Base-by-base conservation (phyloP, 2,329 filamentous ascomycete genomes). In the Phyllosticta ampelicida region DNA sequence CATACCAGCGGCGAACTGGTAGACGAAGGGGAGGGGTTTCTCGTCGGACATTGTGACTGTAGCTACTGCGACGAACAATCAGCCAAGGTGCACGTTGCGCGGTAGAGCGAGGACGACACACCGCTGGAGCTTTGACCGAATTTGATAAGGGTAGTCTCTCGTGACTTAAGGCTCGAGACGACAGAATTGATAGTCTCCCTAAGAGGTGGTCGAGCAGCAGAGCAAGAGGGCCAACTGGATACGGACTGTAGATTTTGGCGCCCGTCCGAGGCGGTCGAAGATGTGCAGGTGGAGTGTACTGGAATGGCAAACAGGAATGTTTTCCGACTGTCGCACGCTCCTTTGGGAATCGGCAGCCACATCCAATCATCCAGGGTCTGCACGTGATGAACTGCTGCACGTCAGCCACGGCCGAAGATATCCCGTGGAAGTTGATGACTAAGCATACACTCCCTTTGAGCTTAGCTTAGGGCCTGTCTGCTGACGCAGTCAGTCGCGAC, bases 1-100 rank as follows among this genome's bases (percentile, higher is more conserved):
- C 83, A 70, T 71, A 85, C 91, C 91, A 70, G 92, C 91, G 73
- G 86, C 87, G 80, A 97, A 96, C 78, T 96, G 91, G 84, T 96
- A 96, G 66, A 84, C 75, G 76, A 96, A 96, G 60, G 90, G 90
- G 66, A 96, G 84, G 60, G 91, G 89, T 77, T 90, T 87, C 64
- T 85, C 74, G 64, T 74, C 67, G 61, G 77, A 71, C 77, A 79
- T 79, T 36, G 54, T 44, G 36, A 44, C 16, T 44, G n/a, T n/a
- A 16, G n/a, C 13, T n/a, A 44, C 36, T 44, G 13, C n/a, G 36
- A n/a, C 36, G 36, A 44, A 13, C n/a, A 44, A 44, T 18, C 36
- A 44, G 36, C 13, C 13, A 44, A 44, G 16, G 16, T 44, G 36
- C 36, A 44, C 13, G n/a, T 44, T 44, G 16, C 5, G 36, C 36